Evolutionary conservation across 1,284 basidiomycete species (phyloP), one percentile per base, ranked within the genome.

Genomic region (Melampsora occidentalis): DNA sequence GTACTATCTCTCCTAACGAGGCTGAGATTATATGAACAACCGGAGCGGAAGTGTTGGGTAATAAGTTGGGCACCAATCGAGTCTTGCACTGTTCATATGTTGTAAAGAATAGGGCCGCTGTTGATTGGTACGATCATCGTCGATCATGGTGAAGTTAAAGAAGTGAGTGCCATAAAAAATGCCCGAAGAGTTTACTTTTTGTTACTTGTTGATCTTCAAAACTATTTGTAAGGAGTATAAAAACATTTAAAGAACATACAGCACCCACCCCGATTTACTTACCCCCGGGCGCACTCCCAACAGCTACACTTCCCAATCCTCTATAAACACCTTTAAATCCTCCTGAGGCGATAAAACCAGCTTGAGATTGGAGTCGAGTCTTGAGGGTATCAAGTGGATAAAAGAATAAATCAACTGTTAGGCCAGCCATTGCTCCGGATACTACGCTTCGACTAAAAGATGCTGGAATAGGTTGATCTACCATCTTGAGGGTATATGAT

Each of bases 321-420:
- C 91, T 91, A 84, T 99, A 99, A 16, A 99, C 89, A 7, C 94
- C 94, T 64, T 85, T 88, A 83, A 99, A 93, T 0, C 95, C 96
- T 9, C 97, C 96, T 1, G 93, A 90, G 31, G 86, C 85, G 76
- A 89, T 83, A 83, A 99, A 98, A 1, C 96, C 96, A 81, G 92
- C 89, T 0, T 89, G 84, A 3, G 94, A 91, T 82, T 99, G 96
- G 71, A 97, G 85, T 48, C 96, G 89, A 18, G 96, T 98, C 85
- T 99, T 99, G 82, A 98, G 85, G 1, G 96, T 97, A 85, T 99
- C 96, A 78, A 98, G 90, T 0, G 96, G 96, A 83, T 93, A 98
- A 85, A 98, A 96, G 49, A 97, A 87, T 77, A 98, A 87, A 84
- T 99, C 96, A 31, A 96, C 94, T 1, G 92, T 87, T 20, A 92